Evolutionary conservation across 805 yeast species (phyloP).

Genomic region (Candida oleophila): DNA sequence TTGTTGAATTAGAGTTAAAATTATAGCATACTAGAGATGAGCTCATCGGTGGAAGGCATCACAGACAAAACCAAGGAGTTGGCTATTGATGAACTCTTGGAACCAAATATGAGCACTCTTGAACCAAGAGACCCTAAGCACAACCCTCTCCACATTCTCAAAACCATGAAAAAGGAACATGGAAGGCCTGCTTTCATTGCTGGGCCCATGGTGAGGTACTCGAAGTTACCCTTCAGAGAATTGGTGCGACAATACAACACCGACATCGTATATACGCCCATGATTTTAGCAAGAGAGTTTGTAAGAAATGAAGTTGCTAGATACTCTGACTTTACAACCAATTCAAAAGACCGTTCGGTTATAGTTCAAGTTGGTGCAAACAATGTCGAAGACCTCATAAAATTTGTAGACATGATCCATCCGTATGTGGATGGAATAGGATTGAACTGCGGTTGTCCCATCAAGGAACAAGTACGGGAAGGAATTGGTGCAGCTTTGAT

Average conservation of each 20-base stretch:
- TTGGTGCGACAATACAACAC: constrained; percentile 65
- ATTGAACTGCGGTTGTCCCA: constrained; percentile 96
- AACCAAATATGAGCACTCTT: constrained; percentile 3
- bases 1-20: neutral
- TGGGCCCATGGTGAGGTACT: constrained; percentile 98
- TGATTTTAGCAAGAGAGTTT: constrained; percentile 95
- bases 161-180: constrained; percentile 18
- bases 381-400: constrained; percentile 74
- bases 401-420: constrained; percentile 84
- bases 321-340: constrained; percentile 80
- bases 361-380: constrained; percentile 91
- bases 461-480: constrained; percentile 88
- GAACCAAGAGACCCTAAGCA: constrained; percentile 22
- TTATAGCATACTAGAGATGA: neutral
- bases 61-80: neutral
- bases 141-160: constrained; percentile 35
- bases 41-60: constrained; percentile 1
- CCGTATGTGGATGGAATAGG: constrained; percentile 95
- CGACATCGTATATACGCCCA: constrained; percentile 90
- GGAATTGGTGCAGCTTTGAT: constrained; percentile 97
- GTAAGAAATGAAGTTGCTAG: constrained; percentile 83
- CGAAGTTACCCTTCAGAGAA: constrained; percentile 88
- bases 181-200: constrained; percentile 41
- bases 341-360: constrained; percentile 63
- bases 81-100: neutral